Percentiles rank a stretch among this genome's conserved stretches.
Conservation (phyloP, 176 grass and related monocot species). For the Rhipidocladum racemiflorum region DNA sequence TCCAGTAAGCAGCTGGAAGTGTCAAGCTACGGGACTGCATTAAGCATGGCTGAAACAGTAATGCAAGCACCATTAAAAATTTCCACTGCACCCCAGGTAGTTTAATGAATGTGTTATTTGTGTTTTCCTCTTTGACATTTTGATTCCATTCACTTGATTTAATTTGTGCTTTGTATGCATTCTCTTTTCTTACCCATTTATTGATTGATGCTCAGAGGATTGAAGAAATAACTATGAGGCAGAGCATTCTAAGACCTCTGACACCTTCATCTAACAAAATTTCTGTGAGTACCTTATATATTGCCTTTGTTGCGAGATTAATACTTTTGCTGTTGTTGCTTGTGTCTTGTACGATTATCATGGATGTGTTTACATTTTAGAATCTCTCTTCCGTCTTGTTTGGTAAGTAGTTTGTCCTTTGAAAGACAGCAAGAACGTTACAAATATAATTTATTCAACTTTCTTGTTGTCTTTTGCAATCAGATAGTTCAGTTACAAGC, state of each 20-base stretch:
- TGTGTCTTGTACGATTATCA: background rate
- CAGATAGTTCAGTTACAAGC: background rate
- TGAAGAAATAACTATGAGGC: constrained; percentile 64
- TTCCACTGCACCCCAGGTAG: constrained; percentile 61
- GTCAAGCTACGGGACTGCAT: constrained; percentile 21
- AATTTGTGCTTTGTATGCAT: background rate
- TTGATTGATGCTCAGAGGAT: constrained; percentile 60
- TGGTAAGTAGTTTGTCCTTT: background rate
- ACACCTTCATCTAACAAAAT: constrained; percentile 65
- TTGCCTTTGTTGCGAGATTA: background rate
- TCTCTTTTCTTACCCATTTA: constrained; percentile 35
- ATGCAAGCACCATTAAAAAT: constrained; percentile 55
- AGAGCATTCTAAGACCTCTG: constrained; percentile 62
- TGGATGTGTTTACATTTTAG: background rate
- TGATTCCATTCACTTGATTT: background rate
- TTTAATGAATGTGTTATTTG: constrained; percentile 3
- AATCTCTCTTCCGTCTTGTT: background rate
- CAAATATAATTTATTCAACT: background rate
- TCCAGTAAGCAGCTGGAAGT: constrained; percentile 32
- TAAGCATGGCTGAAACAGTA: constrained; percentile 78
- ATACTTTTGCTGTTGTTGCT: constrained; percentile 17
- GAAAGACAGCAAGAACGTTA: background rate
- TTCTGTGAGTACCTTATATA: constrained; percentile 45
- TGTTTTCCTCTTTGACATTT: background rate
- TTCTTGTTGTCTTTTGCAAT: background rate